Conservation (phyloP, 2,329 filamentous ascomycete species). For the Thermothelomyces thermophilus region DNA sequence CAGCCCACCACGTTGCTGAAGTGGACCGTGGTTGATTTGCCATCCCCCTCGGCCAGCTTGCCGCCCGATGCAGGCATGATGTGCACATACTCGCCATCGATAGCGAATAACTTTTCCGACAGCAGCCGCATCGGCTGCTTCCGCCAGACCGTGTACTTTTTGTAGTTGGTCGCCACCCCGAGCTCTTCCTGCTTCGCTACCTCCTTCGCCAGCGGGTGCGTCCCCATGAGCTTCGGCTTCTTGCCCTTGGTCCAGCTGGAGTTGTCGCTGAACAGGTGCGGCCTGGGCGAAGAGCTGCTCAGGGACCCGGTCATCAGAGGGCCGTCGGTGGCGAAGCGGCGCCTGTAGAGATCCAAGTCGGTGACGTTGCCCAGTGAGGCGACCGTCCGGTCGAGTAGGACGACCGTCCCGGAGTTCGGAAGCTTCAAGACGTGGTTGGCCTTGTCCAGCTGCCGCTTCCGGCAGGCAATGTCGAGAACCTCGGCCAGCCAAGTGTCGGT, state of each 20-base stretch:
- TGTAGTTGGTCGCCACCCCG: conserved; percentile 53
- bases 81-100: conserved; percentile 82
- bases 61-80: conserved; percentile 67
- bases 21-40: conserved; percentile 74
- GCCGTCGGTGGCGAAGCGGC: conserved; percentile 69
- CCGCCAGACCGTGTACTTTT: conserved; percentile 73
- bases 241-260: conserved; percentile 48
- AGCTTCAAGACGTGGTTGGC: conserved; percentile 73
- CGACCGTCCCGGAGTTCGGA: conserved; percentile 65
- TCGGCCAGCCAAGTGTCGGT: conserved; percentile 80
- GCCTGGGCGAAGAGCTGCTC: conserved; percentile 62
- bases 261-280: conserved; percentile 46
- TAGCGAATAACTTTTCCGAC: conserved; percentile 68
- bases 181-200: conserved; percentile 53
- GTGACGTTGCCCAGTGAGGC: conserved; percentile 69
- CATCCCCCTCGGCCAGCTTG: conserved; percentile 56
- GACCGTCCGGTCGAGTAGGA: conserved; percentile 69
- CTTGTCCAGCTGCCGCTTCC: conserved; percentile 72
- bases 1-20: conserved; percentile 77
- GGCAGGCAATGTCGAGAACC: conserved; percentile 70
- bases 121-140: conserved; percentile 79
- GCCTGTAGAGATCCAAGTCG: conserved; percentile 68
- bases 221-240: conserved; percentile 46
- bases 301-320: conserved; percentile 63
- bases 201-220: conserved; percentile 62